Percentiles rank a stretch among this genome's conserved stretches.
Conservation (phyloP, 106 monocot species). For the Agapanthus africanus region DNA sequence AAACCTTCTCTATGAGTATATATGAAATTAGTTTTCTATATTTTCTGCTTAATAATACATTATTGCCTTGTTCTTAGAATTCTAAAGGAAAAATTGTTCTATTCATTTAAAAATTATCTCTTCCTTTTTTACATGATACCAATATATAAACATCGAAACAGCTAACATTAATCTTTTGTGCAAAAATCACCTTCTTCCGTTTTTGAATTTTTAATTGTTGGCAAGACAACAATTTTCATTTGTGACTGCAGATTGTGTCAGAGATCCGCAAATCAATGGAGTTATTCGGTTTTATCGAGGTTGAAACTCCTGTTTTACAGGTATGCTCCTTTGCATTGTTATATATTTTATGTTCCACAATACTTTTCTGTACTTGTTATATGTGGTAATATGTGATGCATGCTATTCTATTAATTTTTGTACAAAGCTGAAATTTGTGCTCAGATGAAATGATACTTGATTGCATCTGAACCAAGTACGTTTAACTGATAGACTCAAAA, state of each 20-base stretch:
- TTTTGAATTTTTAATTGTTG: no score
- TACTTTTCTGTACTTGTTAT: not conserved
- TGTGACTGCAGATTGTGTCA: conserved; percentile 60
- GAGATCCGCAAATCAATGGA: conserved; percentile 95
- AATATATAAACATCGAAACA: no score
- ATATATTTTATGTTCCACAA: not conserved
- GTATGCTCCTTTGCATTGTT: conserved; percentile 23
- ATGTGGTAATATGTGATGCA: not conserved
- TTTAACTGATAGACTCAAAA: not conserved
- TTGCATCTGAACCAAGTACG: not conserved
- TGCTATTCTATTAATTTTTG: not conserved
- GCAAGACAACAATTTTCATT: not conserved
- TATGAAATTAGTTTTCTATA: no score
- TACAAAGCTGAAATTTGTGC: not conserved
- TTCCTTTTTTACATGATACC: no score
- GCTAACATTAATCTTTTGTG: no score
- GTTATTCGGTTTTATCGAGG: conserved; percentile 88
- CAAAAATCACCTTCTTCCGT: no score
- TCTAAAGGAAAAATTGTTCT: no score
- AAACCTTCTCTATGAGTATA: no score
- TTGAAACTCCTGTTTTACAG: conserved; percentile 99
- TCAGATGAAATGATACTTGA: not conserved
- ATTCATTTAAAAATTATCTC: no score
- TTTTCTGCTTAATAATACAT: no score
- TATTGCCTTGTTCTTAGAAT: no score